phyloP scores from a whole-genome alignment of 208 protist species.

The Leishmania guyanensis region DNA sequence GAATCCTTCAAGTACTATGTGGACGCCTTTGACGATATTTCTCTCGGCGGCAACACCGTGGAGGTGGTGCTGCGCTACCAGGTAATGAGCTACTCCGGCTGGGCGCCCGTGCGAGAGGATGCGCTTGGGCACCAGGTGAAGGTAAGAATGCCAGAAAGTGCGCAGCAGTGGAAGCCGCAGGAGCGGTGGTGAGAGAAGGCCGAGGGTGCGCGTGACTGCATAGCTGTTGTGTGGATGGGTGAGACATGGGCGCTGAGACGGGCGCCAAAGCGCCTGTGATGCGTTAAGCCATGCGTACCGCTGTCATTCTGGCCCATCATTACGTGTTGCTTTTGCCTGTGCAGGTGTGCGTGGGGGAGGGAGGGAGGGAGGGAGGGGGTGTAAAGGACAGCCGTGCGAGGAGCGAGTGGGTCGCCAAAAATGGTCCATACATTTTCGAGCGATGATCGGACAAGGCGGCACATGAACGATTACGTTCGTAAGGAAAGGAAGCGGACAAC shows the following conservation, averaged over 20 bases:
- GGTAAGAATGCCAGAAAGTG: conserved; percentile 1
- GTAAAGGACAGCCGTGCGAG: too few species aligned
- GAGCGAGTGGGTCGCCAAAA: too few species aligned
- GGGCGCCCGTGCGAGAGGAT: conserved; percentile 50
- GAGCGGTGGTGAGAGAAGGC: not conserved
- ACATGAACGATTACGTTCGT: too few species aligned
- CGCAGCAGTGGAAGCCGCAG: not conserved
- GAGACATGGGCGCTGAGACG: not conserved
- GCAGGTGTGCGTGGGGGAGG: not conserved
- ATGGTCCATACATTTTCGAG: too few species aligned
- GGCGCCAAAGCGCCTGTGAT: not conserved
- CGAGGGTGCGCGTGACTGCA: too few species aligned
- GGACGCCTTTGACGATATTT: conserved; percentile 37
- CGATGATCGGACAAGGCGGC: too few species aligned
- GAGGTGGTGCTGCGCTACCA: conserved; percentile 71
- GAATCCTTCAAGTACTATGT: conserved; percentile 72
- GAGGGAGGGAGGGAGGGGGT: too few species aligned
- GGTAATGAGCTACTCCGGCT: conserved; percentile 77
- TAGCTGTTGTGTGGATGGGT: not conserved
- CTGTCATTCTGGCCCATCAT: not conserved
- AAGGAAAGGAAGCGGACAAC: too few species aligned
- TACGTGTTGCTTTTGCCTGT: not conserved
- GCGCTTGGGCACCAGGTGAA: conserved; percentile 25
- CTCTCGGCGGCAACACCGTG: conserved; percentile 31
- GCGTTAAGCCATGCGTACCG: not conserved